These are phyloP conservation scores for Hypericum androsaemum DNA, from an alignment of 345 rosid species.

Conservation along the genomic window DNA sequence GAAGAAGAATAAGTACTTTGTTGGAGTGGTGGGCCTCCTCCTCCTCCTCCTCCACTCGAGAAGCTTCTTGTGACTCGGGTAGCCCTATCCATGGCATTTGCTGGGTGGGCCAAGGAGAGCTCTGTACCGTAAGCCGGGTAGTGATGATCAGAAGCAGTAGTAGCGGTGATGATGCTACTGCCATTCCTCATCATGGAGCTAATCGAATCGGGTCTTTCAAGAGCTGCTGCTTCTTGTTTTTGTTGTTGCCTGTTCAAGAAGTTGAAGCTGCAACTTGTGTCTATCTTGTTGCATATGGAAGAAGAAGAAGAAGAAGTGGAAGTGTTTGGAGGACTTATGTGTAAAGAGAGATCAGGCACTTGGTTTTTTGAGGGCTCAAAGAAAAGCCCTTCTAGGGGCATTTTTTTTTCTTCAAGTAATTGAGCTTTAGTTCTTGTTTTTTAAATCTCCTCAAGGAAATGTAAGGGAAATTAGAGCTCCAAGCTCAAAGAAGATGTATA, in stretches of 20 bases:
- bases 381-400: constrained; percentile 49
- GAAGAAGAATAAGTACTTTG: constrained; percentile 9
- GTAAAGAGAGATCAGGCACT: constrained; percentile 64
- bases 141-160: background rate
- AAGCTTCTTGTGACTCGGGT: constrained; percentile 5
- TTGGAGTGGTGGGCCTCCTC: constrained; percentile 15
- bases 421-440: background rate
- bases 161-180: no score
- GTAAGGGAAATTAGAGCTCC: no score
- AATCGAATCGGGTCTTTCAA: constrained; percentile 15
- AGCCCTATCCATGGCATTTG: constrained; percentile 3
- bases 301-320: constrained; percentile 10
- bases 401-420: constrained; percentile 3
- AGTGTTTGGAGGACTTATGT: constrained; percentile 53
- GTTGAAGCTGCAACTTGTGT: constrained; percentile 10
- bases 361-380: constrained; percentile 38
- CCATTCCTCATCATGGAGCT: constrained; percentile 4
- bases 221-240: background rate
- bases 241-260: constrained; percentile 6
- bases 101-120: constrained; percentile 38
- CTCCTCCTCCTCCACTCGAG: background rate
- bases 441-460: background rate
- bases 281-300: constrained; percentile 9
- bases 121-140: constrained; percentile 22
- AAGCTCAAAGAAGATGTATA: no score